Conservation (phyloP, 768 basidiomycete species). For the Rhizopogon rudus region DNA sequence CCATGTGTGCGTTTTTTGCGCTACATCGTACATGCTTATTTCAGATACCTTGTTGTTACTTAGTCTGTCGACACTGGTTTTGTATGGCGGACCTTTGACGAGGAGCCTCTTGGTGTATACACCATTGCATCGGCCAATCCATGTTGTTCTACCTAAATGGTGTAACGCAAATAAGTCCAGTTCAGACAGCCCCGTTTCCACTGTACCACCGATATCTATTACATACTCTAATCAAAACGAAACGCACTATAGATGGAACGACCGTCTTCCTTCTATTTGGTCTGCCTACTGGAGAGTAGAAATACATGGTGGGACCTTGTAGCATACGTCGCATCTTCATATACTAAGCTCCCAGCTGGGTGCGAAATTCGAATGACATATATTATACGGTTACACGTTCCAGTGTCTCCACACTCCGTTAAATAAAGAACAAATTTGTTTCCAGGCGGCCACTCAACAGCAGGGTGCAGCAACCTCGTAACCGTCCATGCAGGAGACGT, state of each 20-base stretch:
- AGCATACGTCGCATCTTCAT: background rate
- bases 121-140: background rate
- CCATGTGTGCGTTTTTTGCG: background rate
- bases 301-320: background rate
- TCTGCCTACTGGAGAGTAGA: too few species aligned
- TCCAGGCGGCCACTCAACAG: too few species aligned
- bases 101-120: background rate
- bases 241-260: too few species aligned
- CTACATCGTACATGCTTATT: background rate
- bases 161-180: background rate
- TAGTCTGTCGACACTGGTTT: constrained; percentile 1
- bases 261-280: too few species aligned
- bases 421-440: constrained; percentile 8
- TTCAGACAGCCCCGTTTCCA: background rate
- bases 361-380: background rate
- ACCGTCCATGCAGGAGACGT: constrained; percentile 10
- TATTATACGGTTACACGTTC: too few species aligned
- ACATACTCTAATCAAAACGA: too few species aligned
- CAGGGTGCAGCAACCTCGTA: constrained; percentile 3
- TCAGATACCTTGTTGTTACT: background rate
- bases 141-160: background rate
- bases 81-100: constrained; percentile 2
- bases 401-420: background rate
- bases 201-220: background rate
- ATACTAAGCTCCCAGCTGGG: constrained; percentile 2